Percentiles rank a stretch among this genome's conserved stretches.
phyloP scores from a whole-genome alignment of 371 early-diverging fungal genomes.

The Choanephora cucurbitarum region DNA sequence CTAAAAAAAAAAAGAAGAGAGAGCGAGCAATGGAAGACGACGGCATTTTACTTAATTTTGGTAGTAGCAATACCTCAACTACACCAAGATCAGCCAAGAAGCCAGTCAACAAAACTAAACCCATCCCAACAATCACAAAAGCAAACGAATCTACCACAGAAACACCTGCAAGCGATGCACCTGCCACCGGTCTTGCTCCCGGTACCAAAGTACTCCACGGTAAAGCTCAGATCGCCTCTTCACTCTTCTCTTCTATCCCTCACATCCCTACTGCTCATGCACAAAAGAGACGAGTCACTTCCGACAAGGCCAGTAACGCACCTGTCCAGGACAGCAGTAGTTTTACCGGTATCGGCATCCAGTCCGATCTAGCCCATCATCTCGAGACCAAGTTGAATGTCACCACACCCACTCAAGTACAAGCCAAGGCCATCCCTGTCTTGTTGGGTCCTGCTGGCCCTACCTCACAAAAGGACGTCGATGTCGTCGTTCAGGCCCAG shows the following conservation, averaged over 20 bases:
- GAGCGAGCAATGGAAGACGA: constrained; percentile 73
- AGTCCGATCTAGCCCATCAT: constrained; percentile 64
- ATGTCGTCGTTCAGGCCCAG: constrained; percentile 92
- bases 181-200: constrained; percentile 24
- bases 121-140: constrained; percentile 8
- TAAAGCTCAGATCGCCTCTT: constrained; percentile 56
- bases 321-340: constrained; percentile 53
- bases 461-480: constrained; percentile 53
- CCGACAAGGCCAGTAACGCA: constrained; percentile 55
- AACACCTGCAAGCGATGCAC: constrained; percentile 7
- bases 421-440: constrained; percentile 69
- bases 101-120: constrained; percentile 4
- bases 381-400: constrained; percentile 68
- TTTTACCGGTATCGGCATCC: constrained; percentile 78
- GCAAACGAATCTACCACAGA: constrained; percentile 3
- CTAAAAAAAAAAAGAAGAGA: no score
- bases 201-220: constrained; percentile 52
- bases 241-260: constrained; percentile 63
- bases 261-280: constrained; percentile 34
- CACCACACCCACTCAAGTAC: constrained; percentile 70
- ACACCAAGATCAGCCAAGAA: constrained; percentile 17
- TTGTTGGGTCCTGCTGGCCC: constrained; percentile 53
- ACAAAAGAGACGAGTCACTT: constrained; percentile 33
- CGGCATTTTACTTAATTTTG: constrained; percentile 71
- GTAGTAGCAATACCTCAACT: constrained; percentile 26